These are phyloP conservation scores for Candida oleophila DNA, from an alignment of 805 yeast species.

Conservation along the genomic window DNA sequence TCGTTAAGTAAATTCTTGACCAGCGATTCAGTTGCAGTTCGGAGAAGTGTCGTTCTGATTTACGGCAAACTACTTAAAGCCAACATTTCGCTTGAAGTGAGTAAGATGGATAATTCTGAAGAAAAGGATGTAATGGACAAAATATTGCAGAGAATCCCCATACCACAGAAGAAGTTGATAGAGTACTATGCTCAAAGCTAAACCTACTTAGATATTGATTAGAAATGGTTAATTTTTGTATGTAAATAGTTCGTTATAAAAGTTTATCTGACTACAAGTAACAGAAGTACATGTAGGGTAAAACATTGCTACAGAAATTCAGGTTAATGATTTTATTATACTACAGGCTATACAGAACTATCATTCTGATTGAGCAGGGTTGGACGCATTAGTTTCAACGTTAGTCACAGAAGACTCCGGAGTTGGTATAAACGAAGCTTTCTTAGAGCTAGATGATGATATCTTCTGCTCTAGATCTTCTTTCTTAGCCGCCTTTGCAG, in stretches of 20 bases:
- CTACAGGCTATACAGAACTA: background rate
- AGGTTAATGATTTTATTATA: background rate
- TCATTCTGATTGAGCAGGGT: background rate
- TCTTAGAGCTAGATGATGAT: constrained; percentile 3
- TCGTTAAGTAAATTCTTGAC: constrained; percentile 24
- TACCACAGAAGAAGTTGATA: constrained; percentile 46
- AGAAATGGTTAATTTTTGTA: background rate
- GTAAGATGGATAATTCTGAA: constrained; percentile 14
- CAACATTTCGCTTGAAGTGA: constrained; percentile 16
- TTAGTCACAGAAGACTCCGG: constrained; percentile 16
- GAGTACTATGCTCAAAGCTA: constrained; percentile 44
- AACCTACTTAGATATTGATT: too few relatives aligned
- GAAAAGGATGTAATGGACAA: constrained; percentile 17
- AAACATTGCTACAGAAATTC: background rate
- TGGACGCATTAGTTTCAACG: constrained; percentile 8
- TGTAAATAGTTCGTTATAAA: too few relatives aligned
- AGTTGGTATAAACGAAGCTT: constrained; percentile 12
- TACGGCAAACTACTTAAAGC: constrained; percentile 36
- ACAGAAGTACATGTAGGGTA: too few relatives aligned
- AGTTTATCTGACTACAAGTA: too few relatives aligned
- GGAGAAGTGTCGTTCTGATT: constrained; percentile 36
- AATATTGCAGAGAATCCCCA: constrained; percentile 37
- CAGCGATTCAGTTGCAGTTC: constrained; percentile 32
- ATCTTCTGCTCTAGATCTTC: constrained; percentile 6
- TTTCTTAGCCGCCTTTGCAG: constrained; percentile 6